Evolutionary conservation across 768 basidiomycete genomes (phyloP), one percentile per base, ranked within the genome.

Genomic region (Leccinum fibrillosum): DNA sequence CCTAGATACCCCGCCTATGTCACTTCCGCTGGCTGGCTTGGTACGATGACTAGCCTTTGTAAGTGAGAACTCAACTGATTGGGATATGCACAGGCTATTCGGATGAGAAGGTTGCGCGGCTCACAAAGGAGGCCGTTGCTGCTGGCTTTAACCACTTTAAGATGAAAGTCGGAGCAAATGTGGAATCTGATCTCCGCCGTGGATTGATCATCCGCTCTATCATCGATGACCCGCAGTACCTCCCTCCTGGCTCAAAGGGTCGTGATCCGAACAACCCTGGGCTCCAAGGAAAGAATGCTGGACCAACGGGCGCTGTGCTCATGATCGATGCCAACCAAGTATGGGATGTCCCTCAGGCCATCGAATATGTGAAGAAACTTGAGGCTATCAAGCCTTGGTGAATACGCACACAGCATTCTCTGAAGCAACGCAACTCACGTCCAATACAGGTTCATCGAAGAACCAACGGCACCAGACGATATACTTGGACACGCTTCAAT

Each of bases 311-410:
- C 5, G 85, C 89, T 32, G 95, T 98, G 48, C 78, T 98, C 49
- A 98, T 98, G 95, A 91, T 98, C 60, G 95, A 98, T 73, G 90
- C 95, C 39, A 98, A 98, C 74, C 95, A 97, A 74, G 89, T 95
- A 6, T 95, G 92, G 92, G 94, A 96, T 64, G 96, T 98, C 15
- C 79, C 86, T 28, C 84, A 94, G 71, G 95, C 96, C 7, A 90
- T 97, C 65, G 90, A 95, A 28, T 96, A 96, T 72, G 92, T 95
- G 59, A 85, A 84, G 64, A 81, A 85, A 54, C 80, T 98, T 37
- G 80, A 83, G 64, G 81, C 83, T 53, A 84, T 94, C 72, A 92
- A 88, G 66, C 95, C 95, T 23, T 98, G 95, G 94, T 90, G 64
- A 62, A 77, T 47, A 45, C 3, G 9, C 25, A 23, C 4, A 5